Evolutionary conservation across 306 rosid species (phyloP).

Genomic region (Ziziphus jujuba): DNA sequence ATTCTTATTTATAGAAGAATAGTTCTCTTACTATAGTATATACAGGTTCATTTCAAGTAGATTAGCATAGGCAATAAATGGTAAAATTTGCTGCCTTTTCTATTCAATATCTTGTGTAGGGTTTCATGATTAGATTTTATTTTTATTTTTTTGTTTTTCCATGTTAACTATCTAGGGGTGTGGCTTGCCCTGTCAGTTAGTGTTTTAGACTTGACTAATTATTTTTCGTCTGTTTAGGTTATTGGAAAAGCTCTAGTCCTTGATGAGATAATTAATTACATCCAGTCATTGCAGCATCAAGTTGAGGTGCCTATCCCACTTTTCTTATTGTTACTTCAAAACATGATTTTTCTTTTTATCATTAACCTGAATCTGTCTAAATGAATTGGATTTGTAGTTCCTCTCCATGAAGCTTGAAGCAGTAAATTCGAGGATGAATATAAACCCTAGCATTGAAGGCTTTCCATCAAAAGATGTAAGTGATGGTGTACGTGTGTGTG

Average conservation of each 20-base stretch:
- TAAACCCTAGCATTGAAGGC: slow-evolving; percentile 45
- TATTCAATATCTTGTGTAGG: not conserved
- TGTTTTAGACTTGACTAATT: not conserved
- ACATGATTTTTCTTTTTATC: not conserved
- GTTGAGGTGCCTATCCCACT: slow-evolving; percentile 59
- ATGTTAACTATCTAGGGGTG: not conserved
- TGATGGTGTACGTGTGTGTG: slow-evolving; percentile 19
- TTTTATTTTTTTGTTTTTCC: too few species aligned
- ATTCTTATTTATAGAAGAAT: not conserved
- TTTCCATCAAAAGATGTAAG: slow-evolving; percentile 81
- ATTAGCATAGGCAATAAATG: not conserved
- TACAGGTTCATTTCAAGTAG: not conserved
- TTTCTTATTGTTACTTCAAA: slow-evolving; percentile 6
- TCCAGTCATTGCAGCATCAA: slow-evolving; percentile 86
- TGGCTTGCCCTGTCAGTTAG: slow-evolving; percentile 1
- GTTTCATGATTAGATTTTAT: not conserved
- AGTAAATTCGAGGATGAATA: slow-evolving; percentile 69
- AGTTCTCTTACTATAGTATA: slow-evolving; percentile 1
- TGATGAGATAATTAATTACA: slow-evolving; percentile 92
- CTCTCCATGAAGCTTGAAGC: slow-evolving; percentile 93
- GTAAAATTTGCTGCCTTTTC: not conserved
- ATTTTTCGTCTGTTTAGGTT: slow-evolving; percentile 41
- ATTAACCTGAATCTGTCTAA: slow-evolving; percentile 19
- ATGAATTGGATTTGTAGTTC: slow-evolving; percentile 50
- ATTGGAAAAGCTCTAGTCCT: slow-evolving; percentile 92